Percentiles rank a stretch among this genome's conserved stretches.
phyloP scores from a whole-genome alignment of 2,329 filamentous ascomycete species.

The Penicillium sp. region DNA sequence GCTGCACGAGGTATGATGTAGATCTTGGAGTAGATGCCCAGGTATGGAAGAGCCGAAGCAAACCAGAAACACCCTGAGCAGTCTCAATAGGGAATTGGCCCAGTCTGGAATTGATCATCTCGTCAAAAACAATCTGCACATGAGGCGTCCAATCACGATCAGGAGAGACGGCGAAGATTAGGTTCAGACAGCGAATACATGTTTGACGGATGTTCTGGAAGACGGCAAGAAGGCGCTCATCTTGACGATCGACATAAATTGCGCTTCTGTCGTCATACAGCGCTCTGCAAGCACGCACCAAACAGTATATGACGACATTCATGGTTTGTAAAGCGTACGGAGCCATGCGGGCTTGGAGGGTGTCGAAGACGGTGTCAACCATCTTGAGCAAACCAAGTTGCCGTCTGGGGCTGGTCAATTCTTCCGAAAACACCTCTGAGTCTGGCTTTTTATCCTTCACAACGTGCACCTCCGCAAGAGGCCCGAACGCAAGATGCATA shows the following conservation, averaged over 20 bases:
- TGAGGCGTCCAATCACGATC: slow-evolving; percentile 71
- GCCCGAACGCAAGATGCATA: slow-evolving; percentile 74
- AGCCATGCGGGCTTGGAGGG: slow-evolving; percentile 70
- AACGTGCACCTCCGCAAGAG: slow-evolving; percentile 61
- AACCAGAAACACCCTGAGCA: slow-evolving; percentile 80
- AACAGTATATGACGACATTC: slow-evolving; percentile 76
- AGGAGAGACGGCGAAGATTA: slow-evolving; percentile 71
- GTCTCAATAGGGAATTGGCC: slow-evolving; percentile 79
- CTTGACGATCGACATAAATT: slow-evolving; percentile 28
- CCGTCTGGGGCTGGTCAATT: slow-evolving; percentile 67
- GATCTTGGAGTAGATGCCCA: slow-evolving; percentile 70
- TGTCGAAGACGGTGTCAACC: slow-evolving; percentile 80
- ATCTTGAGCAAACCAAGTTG: slow-evolving; percentile 91
- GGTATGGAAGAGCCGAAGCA: slow-evolving; percentile 74
- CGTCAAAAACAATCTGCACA: slow-evolving; percentile 65
- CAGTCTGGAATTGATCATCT: slow-evolving; percentile 74
- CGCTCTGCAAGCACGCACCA: slow-evolving; percentile 65
- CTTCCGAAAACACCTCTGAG: slow-evolving; percentile 55
- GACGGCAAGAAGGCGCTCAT: slow-evolving; percentile 34
- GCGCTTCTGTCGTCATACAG: slow-evolving; percentile 35
- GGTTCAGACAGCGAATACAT: slow-evolving; percentile 77
- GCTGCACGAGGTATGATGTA: slow-evolving; percentile 66
- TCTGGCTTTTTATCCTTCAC: slow-evolving; percentile 52
- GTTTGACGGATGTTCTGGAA: slow-evolving; percentile 51
- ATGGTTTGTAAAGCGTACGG: slow-evolving; percentile 67